A percentile compares a stretch with the other conserved stretches of the same genome.
phyloP scores from a whole-genome alignment of 2,329 filamentous ascomycete species.

The Venturia effusa region DNA sequence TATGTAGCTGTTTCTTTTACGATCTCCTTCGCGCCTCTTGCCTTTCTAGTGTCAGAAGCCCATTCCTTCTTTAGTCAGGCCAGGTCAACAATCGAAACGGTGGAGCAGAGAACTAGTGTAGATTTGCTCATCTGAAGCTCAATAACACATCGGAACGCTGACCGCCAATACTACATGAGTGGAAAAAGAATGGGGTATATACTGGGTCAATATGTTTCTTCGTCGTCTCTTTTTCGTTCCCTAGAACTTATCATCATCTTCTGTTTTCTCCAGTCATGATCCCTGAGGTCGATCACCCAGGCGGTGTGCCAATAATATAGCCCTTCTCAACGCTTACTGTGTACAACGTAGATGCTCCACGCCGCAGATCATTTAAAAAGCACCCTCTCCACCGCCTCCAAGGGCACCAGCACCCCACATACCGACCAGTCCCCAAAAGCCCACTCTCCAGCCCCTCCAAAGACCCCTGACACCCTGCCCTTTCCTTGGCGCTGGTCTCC shows the following conservation, averaged over 20 bases:
- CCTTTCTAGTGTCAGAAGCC: too few relatives aligned
- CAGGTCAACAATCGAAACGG: too few relatives aligned
- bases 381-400: conserved; percentile 40
- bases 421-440: conserved; percentile 65
- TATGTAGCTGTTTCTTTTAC: too few relatives aligned
- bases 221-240: background rate
- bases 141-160: too few relatives aligned
- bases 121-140: too few relatives aligned
- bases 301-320: background rate
- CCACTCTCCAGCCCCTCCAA: conserved; percentile 66
- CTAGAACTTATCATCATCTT: background rate
- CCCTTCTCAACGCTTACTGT: background rate
- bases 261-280: background rate
- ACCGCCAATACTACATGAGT: background rate
- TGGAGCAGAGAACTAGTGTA: too few relatives aligned
- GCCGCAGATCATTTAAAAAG: conserved; percentile 16
- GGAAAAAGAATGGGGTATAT: background rate
- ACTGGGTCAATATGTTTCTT: background rate
- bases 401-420: conserved; percentile 61
- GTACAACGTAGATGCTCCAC: background rate
- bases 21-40: too few relatives aligned
- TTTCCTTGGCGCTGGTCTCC: conserved; percentile 35
- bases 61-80: too few relatives aligned
- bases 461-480: conserved; percentile 60
- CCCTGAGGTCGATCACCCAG: background rate